These are phyloP conservation scores for Cinnamomum chago DNA, from an alignment of 164 flowering plant species.

Conservation along the genomic window DNA sequence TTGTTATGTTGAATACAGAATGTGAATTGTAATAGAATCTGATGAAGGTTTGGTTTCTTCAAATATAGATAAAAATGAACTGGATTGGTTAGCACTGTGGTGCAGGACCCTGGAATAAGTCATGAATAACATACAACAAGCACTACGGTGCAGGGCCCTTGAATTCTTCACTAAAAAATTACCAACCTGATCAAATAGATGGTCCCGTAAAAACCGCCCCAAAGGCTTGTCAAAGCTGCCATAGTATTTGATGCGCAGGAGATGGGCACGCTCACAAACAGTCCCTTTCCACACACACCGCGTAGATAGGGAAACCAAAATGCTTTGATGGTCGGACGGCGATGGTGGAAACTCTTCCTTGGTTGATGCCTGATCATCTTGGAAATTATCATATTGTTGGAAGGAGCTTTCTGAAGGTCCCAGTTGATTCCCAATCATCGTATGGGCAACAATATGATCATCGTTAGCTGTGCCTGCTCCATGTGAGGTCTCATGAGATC, in stretches of 20 bases:
- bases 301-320: constrained; percentile 85
- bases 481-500: constrained; percentile 19
- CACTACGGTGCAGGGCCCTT: no score
- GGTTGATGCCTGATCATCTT: constrained; percentile 33
- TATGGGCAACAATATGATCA: constrained; percentile 15
- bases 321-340: constrained; percentile 92
- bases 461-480: constrained; percentile 10
- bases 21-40: no score
- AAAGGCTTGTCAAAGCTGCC: constrained; percentile 92
- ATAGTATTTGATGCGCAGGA: constrained; percentile 92
- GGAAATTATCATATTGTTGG: constrained; percentile 33
- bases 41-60: no score
- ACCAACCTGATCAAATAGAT: constrained; percentile 84
- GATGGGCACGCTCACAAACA: constrained; percentile 89
- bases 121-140: no score
- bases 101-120: no score
- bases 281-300: constrained; percentile 98
- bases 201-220: constrained; percentile 83
- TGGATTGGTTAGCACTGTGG: no score
- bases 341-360: constrained; percentile 92
- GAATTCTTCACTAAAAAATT: no score
- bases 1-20: no score
- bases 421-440: constrained; percentile 16
- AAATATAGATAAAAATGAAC: no score
- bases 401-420: constrained; percentile 27